These are phyloP conservation scores for Coriolopsis trogii DNA, from an alignment of 1,284 basidiomycete genomes.

Conservation along the genomic window DNA sequence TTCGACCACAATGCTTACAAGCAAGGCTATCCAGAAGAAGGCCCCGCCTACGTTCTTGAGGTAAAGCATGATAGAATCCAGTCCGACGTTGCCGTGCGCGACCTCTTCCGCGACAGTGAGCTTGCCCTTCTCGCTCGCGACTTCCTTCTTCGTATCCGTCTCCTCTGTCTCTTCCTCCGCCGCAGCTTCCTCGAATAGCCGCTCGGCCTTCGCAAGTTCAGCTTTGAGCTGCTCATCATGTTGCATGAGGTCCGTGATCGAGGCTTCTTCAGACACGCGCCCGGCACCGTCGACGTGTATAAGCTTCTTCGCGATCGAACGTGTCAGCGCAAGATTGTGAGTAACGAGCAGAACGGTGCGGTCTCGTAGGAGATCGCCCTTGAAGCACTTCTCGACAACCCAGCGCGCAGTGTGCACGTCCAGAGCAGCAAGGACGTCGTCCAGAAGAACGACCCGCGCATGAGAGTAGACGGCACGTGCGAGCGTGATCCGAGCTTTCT, in stretches of 20 bases:
- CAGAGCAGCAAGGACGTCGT: constrained; percentile 59
- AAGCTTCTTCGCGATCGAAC: no score
- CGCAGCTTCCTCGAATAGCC: no score
- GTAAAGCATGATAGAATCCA: constrained; percentile 23
- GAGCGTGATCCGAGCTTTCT: constrained; percentile 73
- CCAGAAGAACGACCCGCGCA: constrained; percentile 61
- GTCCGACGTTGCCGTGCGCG: constrained; percentile 54
- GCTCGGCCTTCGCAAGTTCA: no score
- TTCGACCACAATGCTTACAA: constrained; percentile 20
- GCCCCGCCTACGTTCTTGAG: constrained; percentile 31
- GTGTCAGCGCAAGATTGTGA: no score
- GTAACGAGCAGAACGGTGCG: constrained; percentile 78
- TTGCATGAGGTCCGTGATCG: no score
- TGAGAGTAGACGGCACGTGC: constrained; percentile 70
- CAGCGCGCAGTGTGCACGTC: constrained; percentile 57
- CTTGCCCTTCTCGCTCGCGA: no score
- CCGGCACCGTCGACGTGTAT: no score
- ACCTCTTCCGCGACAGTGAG: constrained; percentile 52
- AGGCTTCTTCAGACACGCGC: no score
- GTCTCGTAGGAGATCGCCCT: constrained; percentile 65
- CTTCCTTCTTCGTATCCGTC: background rate
- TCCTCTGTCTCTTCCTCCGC: background rate
- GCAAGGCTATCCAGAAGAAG: constrained; percentile 35
- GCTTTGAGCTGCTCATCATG: no score
- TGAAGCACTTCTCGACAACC: constrained; percentile 6